A percentile compares a stretch with the other conserved stretches of the same genome.
Conservation (phyloP, 2,329 filamentous ascomycete genomes). For the Colletotrichum sp. region DNA sequence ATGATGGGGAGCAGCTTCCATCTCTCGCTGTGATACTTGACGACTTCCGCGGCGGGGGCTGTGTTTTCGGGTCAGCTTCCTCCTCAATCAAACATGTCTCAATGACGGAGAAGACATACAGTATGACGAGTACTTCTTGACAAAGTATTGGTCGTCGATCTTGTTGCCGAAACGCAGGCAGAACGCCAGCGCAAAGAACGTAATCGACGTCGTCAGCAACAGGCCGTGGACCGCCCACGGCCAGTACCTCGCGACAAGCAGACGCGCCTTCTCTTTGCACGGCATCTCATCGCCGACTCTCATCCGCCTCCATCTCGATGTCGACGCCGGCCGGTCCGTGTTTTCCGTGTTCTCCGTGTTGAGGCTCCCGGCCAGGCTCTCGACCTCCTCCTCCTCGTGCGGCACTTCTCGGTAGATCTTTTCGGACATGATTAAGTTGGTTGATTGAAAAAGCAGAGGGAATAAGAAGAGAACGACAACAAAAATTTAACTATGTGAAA, state of each 20-base stretch:
- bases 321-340: not conserved
- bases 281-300: constrained; percentile 27
- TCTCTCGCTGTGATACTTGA: constrained; percentile 54
- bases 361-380: constrained; percentile 20
- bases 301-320: constrained; percentile 17
- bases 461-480: not conserved
- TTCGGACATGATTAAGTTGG: constrained; percentile 12
- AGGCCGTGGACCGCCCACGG: constrained; percentile 44
- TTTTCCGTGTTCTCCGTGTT: constrained; percentile 9
- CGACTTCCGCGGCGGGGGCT: constrained; percentile 52
- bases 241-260: constrained; percentile 36
- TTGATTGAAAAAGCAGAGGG: not conserved
- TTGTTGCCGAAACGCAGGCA: constrained; percentile 39
- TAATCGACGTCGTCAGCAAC: constrained; percentile 42
- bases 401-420: constrained; percentile 18
- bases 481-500: not conserved
- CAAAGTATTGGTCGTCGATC: constrained; percentile 35
- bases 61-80: not conserved
- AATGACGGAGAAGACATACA: constrained; percentile 37
- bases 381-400: constrained; percentile 25
- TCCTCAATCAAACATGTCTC: not conserved
- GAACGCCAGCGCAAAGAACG: constrained; percentile 44
- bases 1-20: constrained; percentile 54
- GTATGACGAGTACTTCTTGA: constrained; percentile 46
- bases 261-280: constrained; percentile 23